phyloP scores from a whole-genome alignment of 441 rosid genomes.

The Gossypium gossypioides region DNA sequence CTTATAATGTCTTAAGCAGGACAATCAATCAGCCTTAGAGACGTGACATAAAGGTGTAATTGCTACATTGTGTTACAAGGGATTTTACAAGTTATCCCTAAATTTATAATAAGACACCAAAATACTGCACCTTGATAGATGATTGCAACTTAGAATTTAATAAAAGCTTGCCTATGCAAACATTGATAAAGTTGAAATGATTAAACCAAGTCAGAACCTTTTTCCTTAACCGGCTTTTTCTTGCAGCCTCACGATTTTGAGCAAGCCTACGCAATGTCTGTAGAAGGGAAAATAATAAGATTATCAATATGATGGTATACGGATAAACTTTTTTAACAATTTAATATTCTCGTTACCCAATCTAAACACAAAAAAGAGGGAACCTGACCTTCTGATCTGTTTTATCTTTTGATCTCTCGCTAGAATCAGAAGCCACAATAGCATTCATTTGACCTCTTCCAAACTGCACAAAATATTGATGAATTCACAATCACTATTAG shows the following conservation, averaged over 20 bases:
- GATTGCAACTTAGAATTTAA: not conserved
- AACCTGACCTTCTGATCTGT: conserved; percentile 53
- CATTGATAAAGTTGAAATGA: not conserved
- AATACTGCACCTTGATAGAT: not conserved
- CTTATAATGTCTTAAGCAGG: not conserved
- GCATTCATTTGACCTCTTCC: conserved; percentile 42
- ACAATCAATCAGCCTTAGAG: not conserved
- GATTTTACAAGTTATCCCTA: not conserved
- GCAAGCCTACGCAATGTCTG: conserved; percentile 70
- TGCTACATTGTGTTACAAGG: not conserved
- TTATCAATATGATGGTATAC: not conserved
- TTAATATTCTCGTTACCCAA: not conserved
- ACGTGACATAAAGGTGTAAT: not conserved
- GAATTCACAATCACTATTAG: not conserved
- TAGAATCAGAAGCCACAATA: conserved; percentile 54
- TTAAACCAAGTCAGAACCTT: conserved; percentile 29
- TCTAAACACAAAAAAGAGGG: not conserved
- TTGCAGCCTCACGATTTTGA: conserved; percentile 84
- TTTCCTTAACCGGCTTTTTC: conserved; percentile 69
- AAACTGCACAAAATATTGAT: conserved; percentile 33
- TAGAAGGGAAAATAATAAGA: not conserved
- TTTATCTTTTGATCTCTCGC: conserved; percentile 76
- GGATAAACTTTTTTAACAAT: not conserved
- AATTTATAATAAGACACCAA: not conserved
- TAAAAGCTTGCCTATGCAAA: conserved; percentile 2